Base-by-base conservation (phyloP, 2,329 filamentous ascomycete species). In the Diaporthe humulicola region DNA sequence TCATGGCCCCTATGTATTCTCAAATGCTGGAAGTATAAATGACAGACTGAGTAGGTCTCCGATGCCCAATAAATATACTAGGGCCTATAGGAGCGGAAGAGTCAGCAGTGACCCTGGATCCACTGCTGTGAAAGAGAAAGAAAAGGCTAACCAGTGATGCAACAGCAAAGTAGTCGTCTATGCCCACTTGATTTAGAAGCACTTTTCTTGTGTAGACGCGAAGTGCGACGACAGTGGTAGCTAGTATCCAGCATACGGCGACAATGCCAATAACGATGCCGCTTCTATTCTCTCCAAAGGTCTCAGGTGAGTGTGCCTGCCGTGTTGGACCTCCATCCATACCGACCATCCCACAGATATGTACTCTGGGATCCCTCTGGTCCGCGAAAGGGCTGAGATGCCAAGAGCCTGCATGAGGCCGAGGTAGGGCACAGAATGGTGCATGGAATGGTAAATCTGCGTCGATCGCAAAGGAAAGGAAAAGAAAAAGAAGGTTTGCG, bases 151-250 rank as follows among this genome's bases (percentile, higher is more conserved):
- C 58, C 17, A 64, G 25, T 45, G 58, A 64, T 3, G 58, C 58
- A 45, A 25, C 38, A 30, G 58, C 58, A 64, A 64, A 64, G 25
- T 64, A 64, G 38, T 64, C 58, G 15, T 64, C 58, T 30, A 15
- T 30, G 58, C 58, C 58, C 22, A 64, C 14, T 30, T 45, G 58
- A 22, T 64, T 64, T 17, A 64, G 25, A 45, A 64, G 58, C 15
- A 64, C 58, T 25, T 64, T 64, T 45, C 58, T 64, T 8, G 58
- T 64, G 19, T 64, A 64, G 15, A 64, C 15, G 7, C 58, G 58
- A 30, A 64, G 58, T 15, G 38, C 22, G 38, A 64, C 58, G 25
- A 45, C 58, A 22, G 14, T 22, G 15, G 58, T 64, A 45, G 38
- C 58, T 17, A 64, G 14, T 22, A 64, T 7, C 58, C 58, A 64